Percentiles rank a stretch among this genome's conserved stretches.
phyloP scores from a whole-genome alignment of 2,329 filamentous ascomycete species.

The Talaromyces rugulosus region DNA sequence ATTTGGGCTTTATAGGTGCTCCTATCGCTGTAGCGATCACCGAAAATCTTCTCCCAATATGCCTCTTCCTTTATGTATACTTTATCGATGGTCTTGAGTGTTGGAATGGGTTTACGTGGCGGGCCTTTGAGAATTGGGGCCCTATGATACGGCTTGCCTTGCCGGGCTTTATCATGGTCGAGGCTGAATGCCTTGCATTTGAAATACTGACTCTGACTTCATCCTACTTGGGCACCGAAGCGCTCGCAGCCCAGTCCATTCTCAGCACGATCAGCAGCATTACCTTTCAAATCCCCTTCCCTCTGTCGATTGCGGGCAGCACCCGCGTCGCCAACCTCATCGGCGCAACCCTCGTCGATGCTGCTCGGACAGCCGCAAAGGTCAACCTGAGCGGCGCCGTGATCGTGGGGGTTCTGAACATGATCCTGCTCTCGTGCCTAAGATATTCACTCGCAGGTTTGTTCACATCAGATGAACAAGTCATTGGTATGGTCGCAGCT shows the following conservation, averaged over 20 bases:
- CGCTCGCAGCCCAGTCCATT: slow-evolving; percentile 83
- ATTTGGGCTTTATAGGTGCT: slow-evolving; percentile 71
- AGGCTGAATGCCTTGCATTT: slow-evolving; percentile 90
- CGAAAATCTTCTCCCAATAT: slow-evolving; percentile 67
- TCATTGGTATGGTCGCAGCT: slow-evolving; percentile 62
- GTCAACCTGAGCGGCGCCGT: slow-evolving; percentile 67
- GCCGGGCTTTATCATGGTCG: slow-evolving; percentile 88
- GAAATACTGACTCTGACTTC: slow-evolving; percentile 83
- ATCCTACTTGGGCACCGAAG: slow-evolving; percentile 71
- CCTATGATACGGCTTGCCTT: slow-evolving; percentile 84
- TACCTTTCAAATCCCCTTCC: slow-evolving; percentile 89
- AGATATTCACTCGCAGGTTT: slow-evolving; percentile 71
- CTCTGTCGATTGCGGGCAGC: slow-evolving; percentile 79
- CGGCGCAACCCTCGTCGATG: slow-evolving; percentile 74
- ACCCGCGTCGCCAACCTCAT: slow-evolving; percentile 91
- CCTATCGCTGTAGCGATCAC: slow-evolving; percentile 73
- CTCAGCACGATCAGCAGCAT: slow-evolving; percentile 73
- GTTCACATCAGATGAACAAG: slow-evolving; percentile 69
- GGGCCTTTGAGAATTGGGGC: slow-evolving; percentile 69
- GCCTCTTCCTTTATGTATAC: slow-evolving; percentile 70
- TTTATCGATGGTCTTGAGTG: slow-evolving; percentile 69
- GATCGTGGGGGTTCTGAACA: slow-evolving; percentile 74
- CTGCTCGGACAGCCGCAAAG: slow-evolving; percentile 74
- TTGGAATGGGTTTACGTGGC: slow-evolving; percentile 73
- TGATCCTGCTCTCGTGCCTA: slow-evolving; percentile 63